A percentile compares a stretch with the other conserved stretches of the same genome.
These are phyloP conservation scores for Biscogniauxia mediterranea DNA, from an alignment of 2,329 filamentous ascomycete genomes.

Conservation along the genomic window DNA sequence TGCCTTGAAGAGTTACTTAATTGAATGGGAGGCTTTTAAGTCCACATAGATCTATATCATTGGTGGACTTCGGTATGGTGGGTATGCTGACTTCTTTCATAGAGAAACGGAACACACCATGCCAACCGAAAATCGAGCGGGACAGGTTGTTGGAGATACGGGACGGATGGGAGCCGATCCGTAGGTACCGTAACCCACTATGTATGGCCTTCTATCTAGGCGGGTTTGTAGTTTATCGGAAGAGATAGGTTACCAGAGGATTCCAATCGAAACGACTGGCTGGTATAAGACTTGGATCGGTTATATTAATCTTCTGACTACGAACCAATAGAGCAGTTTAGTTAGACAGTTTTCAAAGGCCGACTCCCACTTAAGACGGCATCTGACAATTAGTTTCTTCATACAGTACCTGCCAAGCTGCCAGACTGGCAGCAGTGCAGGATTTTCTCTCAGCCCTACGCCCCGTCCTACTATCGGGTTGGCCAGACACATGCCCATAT, in stretches of 20 bases:
- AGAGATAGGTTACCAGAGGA: neutral
- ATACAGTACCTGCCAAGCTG: neutral
- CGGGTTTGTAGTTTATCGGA: neutral
- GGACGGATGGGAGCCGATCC: constrained; percentile 32
- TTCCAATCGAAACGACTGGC: neutral
- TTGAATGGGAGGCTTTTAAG: too few relatives aligned
- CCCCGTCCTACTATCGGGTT: neutral
- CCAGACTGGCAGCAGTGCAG: neutral
- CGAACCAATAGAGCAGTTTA: too few relatives aligned
- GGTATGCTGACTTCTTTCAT: neutral
- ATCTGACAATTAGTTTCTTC: neutral
- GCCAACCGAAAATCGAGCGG: constrained; percentile 34
- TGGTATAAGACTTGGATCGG: neutral
- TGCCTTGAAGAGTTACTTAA: too few relatives aligned
- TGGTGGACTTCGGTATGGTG: neutral
- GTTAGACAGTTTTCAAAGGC: neutral
- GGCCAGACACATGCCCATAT: neutral
- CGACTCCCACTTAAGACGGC: neutral
- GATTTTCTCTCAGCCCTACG: neutral
- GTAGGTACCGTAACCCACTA: neutral
- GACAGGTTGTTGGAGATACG: constrained; percentile 35
- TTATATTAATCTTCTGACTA: too few relatives aligned
- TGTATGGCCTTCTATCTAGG: neutral
- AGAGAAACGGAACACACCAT: constrained; percentile 36
- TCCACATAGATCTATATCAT: neutral